phyloP scores from a whole-genome alignment of 345 rosid genomes.

The Rhodomyrtus tomentosa region DNA sequence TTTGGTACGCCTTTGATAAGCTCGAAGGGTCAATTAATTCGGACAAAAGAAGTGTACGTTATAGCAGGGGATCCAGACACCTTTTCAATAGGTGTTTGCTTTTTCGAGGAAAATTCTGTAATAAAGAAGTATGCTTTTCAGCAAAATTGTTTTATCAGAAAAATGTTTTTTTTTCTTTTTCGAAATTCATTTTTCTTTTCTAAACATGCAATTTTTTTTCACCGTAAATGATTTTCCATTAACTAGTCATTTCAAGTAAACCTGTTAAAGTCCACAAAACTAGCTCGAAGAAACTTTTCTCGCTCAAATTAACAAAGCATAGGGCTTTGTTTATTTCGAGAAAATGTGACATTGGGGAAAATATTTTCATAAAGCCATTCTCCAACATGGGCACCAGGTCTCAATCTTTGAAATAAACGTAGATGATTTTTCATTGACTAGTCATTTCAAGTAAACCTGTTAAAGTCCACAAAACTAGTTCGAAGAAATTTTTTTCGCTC shows the following conservation, averaged over 20 bases:
- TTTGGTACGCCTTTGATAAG: not conserved
- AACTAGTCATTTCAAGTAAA: not conserved
- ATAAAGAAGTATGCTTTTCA: not conserved
- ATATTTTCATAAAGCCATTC: too few relatives aligned
- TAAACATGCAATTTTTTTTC: too few relatives aligned
- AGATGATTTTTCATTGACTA: not conserved
- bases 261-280: rapidly evolving
- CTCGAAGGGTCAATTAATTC: not conserved
- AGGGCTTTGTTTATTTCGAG: not conserved
- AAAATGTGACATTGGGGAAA: too few relatives aligned
- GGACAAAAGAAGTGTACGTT: not conserved
- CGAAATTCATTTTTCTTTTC: not conserved
- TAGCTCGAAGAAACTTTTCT: not conserved
- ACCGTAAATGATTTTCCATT: too few relatives aligned
- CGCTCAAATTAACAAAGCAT: not conserved
- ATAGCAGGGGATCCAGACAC: too few relatives aligned
- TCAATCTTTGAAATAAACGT: too few relatives aligned
- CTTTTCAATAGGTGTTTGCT: not conserved
- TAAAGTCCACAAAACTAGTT: not conserved
- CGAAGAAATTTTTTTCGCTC: not conserved
- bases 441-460: not conserved
- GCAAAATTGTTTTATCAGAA: not conserved
- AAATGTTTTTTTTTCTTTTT: not conserved
- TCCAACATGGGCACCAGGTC: too few relatives aligned
- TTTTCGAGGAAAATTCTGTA: not conserved